A percentile compares a stretch with the other conserved stretches of the same genome.
These are phyloP conservation scores for Talaromyces sp. DNA, from an alignment of 2,329 filamentous ascomycete species.

Conservation along the genomic window DNA sequence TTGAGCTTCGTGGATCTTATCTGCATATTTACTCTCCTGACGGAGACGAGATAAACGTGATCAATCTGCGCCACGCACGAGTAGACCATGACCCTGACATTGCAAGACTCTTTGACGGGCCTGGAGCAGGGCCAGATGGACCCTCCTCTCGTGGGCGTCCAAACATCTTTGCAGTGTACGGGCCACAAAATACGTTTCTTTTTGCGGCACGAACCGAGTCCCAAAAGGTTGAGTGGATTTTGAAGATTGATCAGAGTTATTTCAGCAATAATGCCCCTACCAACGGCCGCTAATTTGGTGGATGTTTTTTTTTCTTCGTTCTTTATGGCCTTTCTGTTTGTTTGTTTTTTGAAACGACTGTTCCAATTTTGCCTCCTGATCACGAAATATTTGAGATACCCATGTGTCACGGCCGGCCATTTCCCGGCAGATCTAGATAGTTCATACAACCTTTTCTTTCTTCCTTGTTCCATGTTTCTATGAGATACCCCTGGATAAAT, in stretches of 20 bases:
- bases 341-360: neutral
- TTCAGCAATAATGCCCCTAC: constrained; percentile 37
- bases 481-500: constrained; percentile 3
- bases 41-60: constrained; percentile 83
- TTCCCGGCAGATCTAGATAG: neutral
- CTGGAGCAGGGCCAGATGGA: constrained; percentile 39
- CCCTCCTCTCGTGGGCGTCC: constrained; percentile 45
- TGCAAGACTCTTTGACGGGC: constrained; percentile 63
- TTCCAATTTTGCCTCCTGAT: neutral
- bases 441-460: constrained; percentile 4
- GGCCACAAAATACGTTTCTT: constrained; percentile 88
- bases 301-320: neutral
- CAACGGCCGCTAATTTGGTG: constrained; percentile 8
- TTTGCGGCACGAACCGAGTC: constrained; percentile 85
- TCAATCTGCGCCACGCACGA: constrained; percentile 83
- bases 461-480: constrained; percentile 18
- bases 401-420: neutral
- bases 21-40: constrained; percentile 83
- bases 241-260: constrained; percentile 83
- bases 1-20: constrained; percentile 87
- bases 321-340: neutral
- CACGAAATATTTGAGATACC: neutral
- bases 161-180: constrained; percentile 91
- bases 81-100: constrained; percentile 90
- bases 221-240: constrained; percentile 96